These are phyloP conservation scores for Pseudodiploospora longispora DNA, from an alignment of 2,329 filamentous ascomycete species.

Conservation along the genomic window DNA sequence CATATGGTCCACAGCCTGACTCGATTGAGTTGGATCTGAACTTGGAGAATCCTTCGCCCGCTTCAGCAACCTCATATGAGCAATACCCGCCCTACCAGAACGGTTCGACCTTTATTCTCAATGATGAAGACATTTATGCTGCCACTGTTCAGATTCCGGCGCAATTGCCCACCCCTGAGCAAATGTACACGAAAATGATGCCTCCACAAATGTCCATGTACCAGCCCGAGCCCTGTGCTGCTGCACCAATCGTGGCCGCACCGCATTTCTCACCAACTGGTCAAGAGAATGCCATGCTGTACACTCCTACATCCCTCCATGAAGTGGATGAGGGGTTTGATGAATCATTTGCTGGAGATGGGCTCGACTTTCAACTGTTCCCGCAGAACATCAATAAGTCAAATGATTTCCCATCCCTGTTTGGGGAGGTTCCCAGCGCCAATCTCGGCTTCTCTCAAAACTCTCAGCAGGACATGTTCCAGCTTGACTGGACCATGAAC, in stretches of 20 bases:
- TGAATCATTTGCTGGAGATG: slow-evolving; percentile 38
- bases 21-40: slow-evolving; percentile 33
- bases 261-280: slow-evolving; percentile 60
- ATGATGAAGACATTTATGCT: slow-evolving; percentile 55
- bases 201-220: slow-evolving; percentile 32
- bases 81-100: slow-evolving; percentile 56
- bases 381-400: slow-evolving; percentile 33
- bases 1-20: slow-evolving; percentile 22
- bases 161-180: slow-evolving; percentile 30
- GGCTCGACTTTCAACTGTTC: slow-evolving; percentile 60
- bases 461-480: slow-evolving; percentile 43
- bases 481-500: slow-evolving; percentile 34
- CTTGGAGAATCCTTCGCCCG: slow-evolving; percentile 31
- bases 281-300: slow-evolving; percentile 61
- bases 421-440: slow-evolving; percentile 42
- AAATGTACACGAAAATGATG: slow-evolving; percentile 37
- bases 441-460: slow-evolving; percentile 44
- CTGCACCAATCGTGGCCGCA: slow-evolving; percentile 11
- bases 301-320: slow-evolving; percentile 53
- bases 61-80: slow-evolving; percentile 30
- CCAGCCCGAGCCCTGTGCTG: slow-evolving; percentile 17
- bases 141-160: slow-evolving; percentile 49
- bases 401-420: slow-evolving; percentile 36
- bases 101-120: slow-evolving; percentile 51
- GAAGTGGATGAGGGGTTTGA: slow-evolving; percentile 60